Percentiles rank a stretch among this genome's conserved stretches.
These are phyloP conservation scores for Gypsophila paniculata DNA, from an alignment of 179 eudicot species.

Conservation along the genomic window DNA sequence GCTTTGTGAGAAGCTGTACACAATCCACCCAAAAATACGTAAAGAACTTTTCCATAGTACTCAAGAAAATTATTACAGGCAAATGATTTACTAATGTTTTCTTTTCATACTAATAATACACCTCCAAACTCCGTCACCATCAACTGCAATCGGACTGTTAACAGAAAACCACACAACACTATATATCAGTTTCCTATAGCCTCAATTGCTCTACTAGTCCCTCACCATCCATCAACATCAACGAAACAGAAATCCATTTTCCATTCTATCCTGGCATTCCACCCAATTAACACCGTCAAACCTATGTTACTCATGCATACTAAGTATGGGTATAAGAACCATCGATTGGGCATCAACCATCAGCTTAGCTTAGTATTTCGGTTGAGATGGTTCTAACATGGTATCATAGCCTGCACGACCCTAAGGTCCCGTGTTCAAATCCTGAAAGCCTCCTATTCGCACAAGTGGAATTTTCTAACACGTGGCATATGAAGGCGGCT, in stretches of 20 bases:
- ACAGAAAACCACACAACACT: background rate
- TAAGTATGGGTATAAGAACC: too few species aligned
- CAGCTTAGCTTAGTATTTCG: too few species aligned
- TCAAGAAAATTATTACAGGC: background rate
- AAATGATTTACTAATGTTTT: background rate
- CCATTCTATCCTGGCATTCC: background rate
- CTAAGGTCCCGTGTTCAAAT: too few species aligned
- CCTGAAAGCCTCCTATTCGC: too few species aligned
- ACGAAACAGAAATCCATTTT: too few species aligned
- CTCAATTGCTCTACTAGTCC: background rate
- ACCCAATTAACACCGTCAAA: background rate
- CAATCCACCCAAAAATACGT: conserved; percentile 1
- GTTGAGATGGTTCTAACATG: too few species aligned
- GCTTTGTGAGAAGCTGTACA: conserved; percentile 70
- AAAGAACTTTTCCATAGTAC: background rate
- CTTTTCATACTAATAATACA: background rate
- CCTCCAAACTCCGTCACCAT: background rate
- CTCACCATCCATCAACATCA: background rate
- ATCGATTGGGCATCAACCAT: too few species aligned
- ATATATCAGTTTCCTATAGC: background rate
- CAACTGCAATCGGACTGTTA: background rate
- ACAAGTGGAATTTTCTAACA: too few species aligned
- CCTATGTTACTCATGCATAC: too few species aligned
- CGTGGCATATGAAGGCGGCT: too few species aligned
- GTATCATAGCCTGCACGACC: too few species aligned